Evolutionary conservation across 2,329 filamentous ascomycete species (phyloP), one percentile per base, ranked within the genome.

Genomic region (Microdochium trichocladiopsis): DNA sequence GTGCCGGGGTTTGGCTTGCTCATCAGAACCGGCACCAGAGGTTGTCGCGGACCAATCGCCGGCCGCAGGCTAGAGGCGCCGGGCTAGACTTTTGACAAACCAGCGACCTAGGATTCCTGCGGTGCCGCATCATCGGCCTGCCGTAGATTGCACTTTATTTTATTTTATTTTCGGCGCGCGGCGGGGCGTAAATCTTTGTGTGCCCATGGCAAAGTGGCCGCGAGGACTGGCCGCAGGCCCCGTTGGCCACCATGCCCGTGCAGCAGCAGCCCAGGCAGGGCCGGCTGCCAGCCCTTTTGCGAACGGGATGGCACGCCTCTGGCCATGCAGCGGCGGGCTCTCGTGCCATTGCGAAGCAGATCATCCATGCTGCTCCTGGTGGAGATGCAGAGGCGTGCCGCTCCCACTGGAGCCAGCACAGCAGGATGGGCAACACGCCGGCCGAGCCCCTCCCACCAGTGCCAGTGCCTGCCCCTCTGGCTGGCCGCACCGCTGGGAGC

Each of bases 401-500:
- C 41, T 45, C 4, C 41, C 41, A 45, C 41, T 45, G 41, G 41
- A 45, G 41, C 41, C 41, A 45, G 41, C 41, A 22, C 16, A 45
- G 41, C 41, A 45, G 36, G 41, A 45, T 45, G 41, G 41, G 41
- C 41, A 45, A 23, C 41, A 45, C 41, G 41, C 41, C 41, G 41
- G 41, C 41, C 41, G 41, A n/a, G 41, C 41, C 41, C 41, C 41
- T 22, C 41, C n/a, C 36, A 16, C 11, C 11, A 41, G 36, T 18
- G 11, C 41, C 8, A 8, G 14, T 31, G 28, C 28, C 28, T 31
- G 28, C 8, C n/a, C 33, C 33, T 37, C 33, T 37, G 33, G 6
- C 33, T 9, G 33, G 33, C 33, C 33, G 33, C 33, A 37, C 33
- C 33, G 33, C 33, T 37, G 33, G 33, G 33, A 31, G 28, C 8